Evolutionary conservation across 1,139 yeast species (phyloP), one percentile per base, ranked within the genome.

Genomic region (Yamadazyma atlantica): DNA sequence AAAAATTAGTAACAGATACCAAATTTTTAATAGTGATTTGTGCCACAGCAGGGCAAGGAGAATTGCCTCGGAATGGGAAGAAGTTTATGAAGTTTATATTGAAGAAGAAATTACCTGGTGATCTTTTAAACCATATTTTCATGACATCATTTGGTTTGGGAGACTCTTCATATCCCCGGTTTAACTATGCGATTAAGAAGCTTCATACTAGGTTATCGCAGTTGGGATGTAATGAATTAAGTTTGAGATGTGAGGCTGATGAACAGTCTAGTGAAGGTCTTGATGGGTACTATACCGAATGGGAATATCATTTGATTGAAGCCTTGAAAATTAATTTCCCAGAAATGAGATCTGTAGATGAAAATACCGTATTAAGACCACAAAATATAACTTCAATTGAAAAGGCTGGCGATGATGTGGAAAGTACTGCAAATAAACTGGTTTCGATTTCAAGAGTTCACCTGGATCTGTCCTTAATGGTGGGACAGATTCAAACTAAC

Each of bases 21-120:
- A 56, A 65, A 27, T 66, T 72, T 32, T 66, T 88, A 32, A 70
- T 90, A 4, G 66, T 90, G 1, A 57, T 92, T 4, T 85, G 95
- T 53, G 82, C 97, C 1, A 92, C 99, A 0, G 85, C 96, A 0
- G 98, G 53, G 3, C 97, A 92, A 58, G 99, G 99, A 13, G 97
- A 85, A 47, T 60, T 92, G 23, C 98, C 99, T 0, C 61, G 85
- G 34, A 87, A 88, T 55, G 83, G 85, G 2, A 68, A 72, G 45
- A 72, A 71, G 40, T 78, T 90, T 45, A 85, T 96, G 95, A 72
- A 74, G 48, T 80, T 84, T 43, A 59, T 92, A 45, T 73, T 88
- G 43, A 77, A 78, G 53, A 78, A 73, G 54, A 82, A 79, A 47
- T 72, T 92, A 7, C 92, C 95, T 0, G 30, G 48, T 1, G 80